Evolutionary conservation across 225 moss, liverwort and hornwort species (phyloP), one percentile per base, ranked within the genome.

Genomic region (Lunularia cruciata): DNA sequence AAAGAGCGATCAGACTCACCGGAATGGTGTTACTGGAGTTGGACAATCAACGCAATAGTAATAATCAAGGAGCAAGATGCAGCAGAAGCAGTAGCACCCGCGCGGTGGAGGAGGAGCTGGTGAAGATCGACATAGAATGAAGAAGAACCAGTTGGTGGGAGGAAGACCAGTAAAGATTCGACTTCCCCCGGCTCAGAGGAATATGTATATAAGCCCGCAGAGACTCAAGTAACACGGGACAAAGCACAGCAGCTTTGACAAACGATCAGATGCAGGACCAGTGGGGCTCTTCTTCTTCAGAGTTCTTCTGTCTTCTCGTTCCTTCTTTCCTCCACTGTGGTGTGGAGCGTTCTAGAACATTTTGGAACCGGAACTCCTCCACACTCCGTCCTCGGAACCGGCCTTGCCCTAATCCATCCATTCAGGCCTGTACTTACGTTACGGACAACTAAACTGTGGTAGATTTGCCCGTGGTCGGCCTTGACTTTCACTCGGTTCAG

Each of bases 81-180:
- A 27, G 31, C 20, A 25, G 49, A 51, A 4, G 12, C 27, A 27
- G 31, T 11, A 25, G 30, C 67, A 51, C 49, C 49, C 11, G 13
- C 23, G 51, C 66, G 18, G 22, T 51, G 35, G 33, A 22, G 6
- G 19, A n/a, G 33, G 67, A 67, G 33, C 34, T 34, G 33, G 19
- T n/a, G n/a, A n/a, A 48, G 47, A 67, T 67, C 67, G 51, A 67
- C 67, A 67, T 51, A 67, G 67, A 67, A 51, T 18, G 23, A 25
- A 12, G 12, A 40, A 26, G 4, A 11, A 22, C 39, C 25, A 4
- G 4, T 26, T 37, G 11, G 10, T n/a, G n/a, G n/a, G n/a, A n/a
- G n/a, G n/a, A n/a, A n/a, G n/a, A n/a, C n/a, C n/a, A n/a, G n/a
- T n/a, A n/a, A n/a, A n/a, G n/a, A n/a, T n/a, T n/a, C n/a, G 23